Evolutionary conservation across 345 rosid genomes (phyloP).

Genomic region (Citrus cavaleriei): DNA sequence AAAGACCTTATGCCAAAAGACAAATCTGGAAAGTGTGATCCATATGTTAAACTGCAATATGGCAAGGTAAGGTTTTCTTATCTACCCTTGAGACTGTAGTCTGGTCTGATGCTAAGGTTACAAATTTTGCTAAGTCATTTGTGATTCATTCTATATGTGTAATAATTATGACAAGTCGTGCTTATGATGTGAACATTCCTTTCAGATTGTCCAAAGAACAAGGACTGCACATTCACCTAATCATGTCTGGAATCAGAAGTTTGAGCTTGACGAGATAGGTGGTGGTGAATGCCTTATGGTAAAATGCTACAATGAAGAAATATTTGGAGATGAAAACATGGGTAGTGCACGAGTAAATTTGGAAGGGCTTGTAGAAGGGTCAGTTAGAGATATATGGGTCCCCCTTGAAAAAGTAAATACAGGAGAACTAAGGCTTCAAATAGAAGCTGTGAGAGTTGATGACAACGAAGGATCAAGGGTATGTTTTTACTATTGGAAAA

Average conservation of each 20-base stretch:
- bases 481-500: slow-evolving; percentile 14
- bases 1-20: slow-evolving; percentile 63
- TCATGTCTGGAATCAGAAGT: slow-evolving; percentile 68
- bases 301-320: slow-evolving; percentile 71
- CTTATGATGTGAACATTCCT: slow-evolving; percentile 2
- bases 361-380: slow-evolving; percentile 78
- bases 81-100: slow-evolving; percentile 1
- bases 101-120: slow-evolving; percentile 2
- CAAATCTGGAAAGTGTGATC: slow-evolving; percentile 61
- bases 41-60: slow-evolving; percentile 83
- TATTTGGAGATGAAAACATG: slow-evolving; percentile 71
- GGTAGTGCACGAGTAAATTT: slow-evolving; percentile 86
- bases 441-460: slow-evolving; percentile 59
- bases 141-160: neutral
- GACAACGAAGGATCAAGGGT: slow-evolving; percentile 65
- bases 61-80: slow-evolving; percentile 59
- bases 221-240: slow-evolving; percentile 47
- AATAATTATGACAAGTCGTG: neutral
- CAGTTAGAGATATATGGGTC: slow-evolving; percentile 68
- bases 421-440: slow-evolving; percentile 84
- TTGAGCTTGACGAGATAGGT: slow-evolving; percentile 84
- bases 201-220: slow-evolving; percentile 65
- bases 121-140: neutral
- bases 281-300: slow-evolving; percentile 76
- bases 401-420: slow-evolving; percentile 90